Evolutionary conservation across 1,139 yeast species (phyloP).

Genomic region (Kluyveromyces sp.): DNA sequence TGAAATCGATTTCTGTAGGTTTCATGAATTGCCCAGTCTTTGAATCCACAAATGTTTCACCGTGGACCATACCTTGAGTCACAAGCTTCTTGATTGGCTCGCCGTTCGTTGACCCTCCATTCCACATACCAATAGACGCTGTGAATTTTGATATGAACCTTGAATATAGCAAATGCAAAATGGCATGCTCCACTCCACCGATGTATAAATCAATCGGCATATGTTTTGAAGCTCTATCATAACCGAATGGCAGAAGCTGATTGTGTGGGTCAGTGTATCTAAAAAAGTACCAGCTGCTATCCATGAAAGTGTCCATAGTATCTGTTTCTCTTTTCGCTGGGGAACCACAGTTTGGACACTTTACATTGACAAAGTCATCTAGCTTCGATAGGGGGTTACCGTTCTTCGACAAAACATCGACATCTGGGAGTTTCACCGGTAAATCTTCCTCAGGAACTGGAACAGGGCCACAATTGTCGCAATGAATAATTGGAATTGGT

Average conservation of each 20-base stretch:
- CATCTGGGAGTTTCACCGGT: constrained; percentile 72
- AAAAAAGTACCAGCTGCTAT: constrained; percentile 93
- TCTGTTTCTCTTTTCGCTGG: constrained; percentile 86
- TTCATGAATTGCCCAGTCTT: constrained; percentile 64
- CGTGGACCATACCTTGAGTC: constrained; percentile 98
- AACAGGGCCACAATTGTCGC: constrained; percentile 76
- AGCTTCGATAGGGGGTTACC: constrained; percentile 69
- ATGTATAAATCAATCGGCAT: constrained; percentile 87
- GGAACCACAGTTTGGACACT: constrained; percentile 75
- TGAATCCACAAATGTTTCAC: constrained; percentile 73
- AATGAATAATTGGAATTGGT: constrained; percentile 90
- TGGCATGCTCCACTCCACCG: constrained; percentile 97
- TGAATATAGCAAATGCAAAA: constrained; percentile 77
- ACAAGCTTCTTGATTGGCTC: constrained; percentile 78
- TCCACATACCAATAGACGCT: constrained; percentile 54
- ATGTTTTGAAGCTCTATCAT: constrained; percentile 42
- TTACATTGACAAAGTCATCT: constrained; percentile 61
- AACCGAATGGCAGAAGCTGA: constrained; percentile 42
- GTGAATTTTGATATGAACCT: constrained; percentile 80
- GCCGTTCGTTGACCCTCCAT: constrained; percentile 44
- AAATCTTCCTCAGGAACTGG: constrained; percentile 82
- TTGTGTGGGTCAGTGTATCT: constrained; percentile 76
- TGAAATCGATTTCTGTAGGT: constrained; percentile 59
- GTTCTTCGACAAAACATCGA: constrained; percentile 42
- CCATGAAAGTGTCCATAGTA: constrained; percentile 98